Evolutionary conservation across 352 stramenopile species (phyloP), one percentile per base, ranked within the genome.

Genomic region (Phytophthora foliorum): DNA sequence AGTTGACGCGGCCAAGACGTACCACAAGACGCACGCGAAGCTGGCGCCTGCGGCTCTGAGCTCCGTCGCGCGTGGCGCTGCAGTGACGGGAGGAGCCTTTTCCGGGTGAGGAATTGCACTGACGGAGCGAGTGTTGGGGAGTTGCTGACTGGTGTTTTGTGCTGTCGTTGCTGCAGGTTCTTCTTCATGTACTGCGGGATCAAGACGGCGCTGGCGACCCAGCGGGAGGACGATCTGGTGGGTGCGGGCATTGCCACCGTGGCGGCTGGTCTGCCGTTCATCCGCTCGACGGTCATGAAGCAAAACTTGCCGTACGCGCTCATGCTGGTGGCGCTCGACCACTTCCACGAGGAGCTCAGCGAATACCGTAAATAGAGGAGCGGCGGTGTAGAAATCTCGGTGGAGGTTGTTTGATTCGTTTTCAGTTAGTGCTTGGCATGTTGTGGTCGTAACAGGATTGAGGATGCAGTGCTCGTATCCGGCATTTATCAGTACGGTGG

Each of bases 301-400:
- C 81, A 91, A 66, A 92, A 94, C 65, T 53, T 91, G 57, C 83
- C 83, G 17, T 94, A 93, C 58, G 86, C 84, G 19, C 55, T 90
- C 39, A 91, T 94, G 80, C 76, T 94, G 55, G 75, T 94, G 38
- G 84, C 69, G 32, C 80, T 94, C 1, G 86, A 94, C 53, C 83
- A 93, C 50, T 94, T 94, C 56, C 86, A 94, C 61, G 86, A 94
- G 61, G 84, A 92, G 55, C 82, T 94, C 54, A 92, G 77, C 57
- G 77, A 85, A 16, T 77, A 67, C 44, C 86, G 84, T 59, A 86
- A 64, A 66, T 78, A 72, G 69, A 44, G 31, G 29, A 65, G 22
- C 25, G 31, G 29, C 21, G 16, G 2, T 24, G 34, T 48, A 19
- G 36, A 42, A n/a, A n/a, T n/a, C n/a, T n/a, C n/a, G n/a, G n/a